Conservation (phyloP, 2,329 filamentous ascomycete species). For the Chaetothyriales sp. region DNA sequence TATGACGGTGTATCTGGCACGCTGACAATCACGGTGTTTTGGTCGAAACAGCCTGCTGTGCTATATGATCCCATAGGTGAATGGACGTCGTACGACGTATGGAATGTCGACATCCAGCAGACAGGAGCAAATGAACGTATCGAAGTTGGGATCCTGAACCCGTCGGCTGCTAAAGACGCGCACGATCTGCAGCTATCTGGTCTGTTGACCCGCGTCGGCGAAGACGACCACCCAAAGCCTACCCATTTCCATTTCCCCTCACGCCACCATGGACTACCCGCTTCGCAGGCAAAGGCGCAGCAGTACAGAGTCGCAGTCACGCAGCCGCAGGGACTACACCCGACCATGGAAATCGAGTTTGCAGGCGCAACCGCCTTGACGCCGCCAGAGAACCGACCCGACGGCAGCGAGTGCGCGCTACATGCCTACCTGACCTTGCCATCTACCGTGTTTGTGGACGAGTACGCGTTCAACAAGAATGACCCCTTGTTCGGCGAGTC, state of each 20-base stretch:
- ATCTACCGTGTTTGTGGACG: slow-evolving; percentile 66
- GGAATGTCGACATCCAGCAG: slow-evolving; percentile 26
- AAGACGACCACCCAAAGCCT: slow-evolving; percentile 53
- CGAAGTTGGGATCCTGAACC: slow-evolving; percentile 66
- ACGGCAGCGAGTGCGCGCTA: slow-evolving; percentile 48
- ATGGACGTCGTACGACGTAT: slow-evolving; percentile 22
- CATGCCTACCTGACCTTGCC: slow-evolving; percentile 75
- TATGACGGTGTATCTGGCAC: slow-evolving; percentile 54
- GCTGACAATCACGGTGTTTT: slow-evolving; percentile 50
- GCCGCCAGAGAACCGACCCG: slow-evolving; percentile 25
- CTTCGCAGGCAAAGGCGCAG: slow-evolving; percentile 22
- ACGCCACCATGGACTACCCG: slow-evolving; percentile 49
- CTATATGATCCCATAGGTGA: slow-evolving; percentile 11
- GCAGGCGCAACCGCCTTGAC: slow-evolving; percentile 36
- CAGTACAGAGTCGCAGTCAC: slow-evolving; percentile 51
- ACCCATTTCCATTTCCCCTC: slow-evolving; percentile 74
- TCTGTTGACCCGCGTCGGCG: slow-evolving; percentile 60
- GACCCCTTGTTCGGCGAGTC: slow-evolving; percentile 57
- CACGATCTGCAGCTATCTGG: slow-evolving; percentile 69
- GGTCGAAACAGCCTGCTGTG: slow-evolving; percentile 27
- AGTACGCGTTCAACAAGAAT: slow-evolving; percentile 54
- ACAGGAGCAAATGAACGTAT: slow-evolving; percentile 22
- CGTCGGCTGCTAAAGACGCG: slow-evolving; percentile 37
- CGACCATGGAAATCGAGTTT: slow-evolving; percentile 56
- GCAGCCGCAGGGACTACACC: slow-evolving; percentile 68